Conservation (phyloP, 768 basidiomycete species). For the Tubosaeta sp. region DNA sequence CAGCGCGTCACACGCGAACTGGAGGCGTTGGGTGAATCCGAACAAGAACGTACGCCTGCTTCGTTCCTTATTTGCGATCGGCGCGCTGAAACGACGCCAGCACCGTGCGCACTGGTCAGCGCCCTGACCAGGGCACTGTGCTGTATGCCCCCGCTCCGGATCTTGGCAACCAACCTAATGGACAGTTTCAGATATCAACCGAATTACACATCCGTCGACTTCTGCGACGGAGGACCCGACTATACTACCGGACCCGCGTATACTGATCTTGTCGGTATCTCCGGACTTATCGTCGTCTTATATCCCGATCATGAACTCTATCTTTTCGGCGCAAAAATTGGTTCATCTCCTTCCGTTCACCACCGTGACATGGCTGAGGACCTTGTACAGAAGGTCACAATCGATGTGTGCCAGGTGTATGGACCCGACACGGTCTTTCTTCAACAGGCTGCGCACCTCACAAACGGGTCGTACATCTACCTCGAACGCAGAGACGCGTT, state of each 20-base stretch:
- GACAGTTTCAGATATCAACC: slow-evolving; percentile 59
- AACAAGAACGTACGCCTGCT: slow-evolving; percentile 39
- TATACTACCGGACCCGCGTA: slow-evolving; percentile 47
- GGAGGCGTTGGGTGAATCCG: slow-evolving; percentile 43
- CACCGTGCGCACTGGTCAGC: slow-evolving; percentile 73
- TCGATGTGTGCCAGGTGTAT: slow-evolving; percentile 92
- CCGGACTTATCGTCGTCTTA: slow-evolving; percentile 88
- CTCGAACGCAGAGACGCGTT: slow-evolving; percentile 76
- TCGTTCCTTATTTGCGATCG: background rate
- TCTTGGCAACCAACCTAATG: background rate
- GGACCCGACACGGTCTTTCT: slow-evolving; percentile 91
- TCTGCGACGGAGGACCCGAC: slow-evolving; percentile 31
- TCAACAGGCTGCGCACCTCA: slow-evolving; percentile 95
- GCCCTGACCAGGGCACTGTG: slow-evolving; percentile 92
- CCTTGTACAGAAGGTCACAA: slow-evolving; percentile 77
- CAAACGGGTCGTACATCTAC: slow-evolving; percentile 89
- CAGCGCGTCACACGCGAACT: slow-evolving; percentile 60
- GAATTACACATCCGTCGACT: slow-evolving; percentile 38
- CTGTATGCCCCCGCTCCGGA: slow-evolving; percentile 45
- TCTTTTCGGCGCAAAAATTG: slow-evolving; percentile 97
- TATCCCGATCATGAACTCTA: slow-evolving; percentile 98
- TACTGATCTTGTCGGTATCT: slow-evolving; percentile 84
- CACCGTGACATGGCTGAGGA: slow-evolving; percentile 23
- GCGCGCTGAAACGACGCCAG: slow-evolving; percentile 28
- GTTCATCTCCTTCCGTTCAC: slow-evolving; percentile 40